Base-by-base conservation (phyloP, 1,139 yeast genomes). In the Debaryomycetaceae sp. region DNA sequence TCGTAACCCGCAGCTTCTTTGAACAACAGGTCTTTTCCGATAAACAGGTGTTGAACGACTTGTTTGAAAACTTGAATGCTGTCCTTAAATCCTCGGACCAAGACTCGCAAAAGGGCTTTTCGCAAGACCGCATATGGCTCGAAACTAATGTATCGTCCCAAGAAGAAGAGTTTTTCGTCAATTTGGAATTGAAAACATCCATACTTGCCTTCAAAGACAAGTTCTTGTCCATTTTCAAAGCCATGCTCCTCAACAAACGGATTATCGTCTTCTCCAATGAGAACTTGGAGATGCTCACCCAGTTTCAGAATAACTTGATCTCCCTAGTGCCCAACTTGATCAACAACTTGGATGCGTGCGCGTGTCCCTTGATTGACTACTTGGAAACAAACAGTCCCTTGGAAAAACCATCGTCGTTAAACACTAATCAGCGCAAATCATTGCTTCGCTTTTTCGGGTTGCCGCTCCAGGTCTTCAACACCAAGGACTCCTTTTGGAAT, bases 1-100 rank as follows among this genome's bases (percentile, higher is more conserved):
- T 90, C 22, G 85, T 87, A 22, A 87, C 98, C 1, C 73, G 79
- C 35, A 82, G 90, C 3, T 87, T 77, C 51, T 90, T 90, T 45
- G 64, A 73, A 31, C 98, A 90, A 47, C 74, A 70, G 28, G 76
- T 81, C 46, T 82, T 90, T 41, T 62, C 66, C 21, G 92, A 90
- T 50, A 67, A 69, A 32, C 64, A 68, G 4, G 65, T 90, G 19
- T 68, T 90, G 27, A 74, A 74, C 30, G 70, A 78, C 24, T 58
- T 90, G 25, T 83, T 77, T 46, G 81, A 77, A n/a, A 85, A 80
- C 49, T 56, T 90, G 36, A 68, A 73, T 30, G 56, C 50, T 19
- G 54, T 44, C 28, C 52, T 52, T 35, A 55, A 54, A 28, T 37
- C 53, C 13, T 44, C 45, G 11, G 10, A 18, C 8, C 41, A 40